Evolutionary conservation across 352 stramenopile genomes (phyloP).

Genomic region (Phytophthora sojae): DNA sequence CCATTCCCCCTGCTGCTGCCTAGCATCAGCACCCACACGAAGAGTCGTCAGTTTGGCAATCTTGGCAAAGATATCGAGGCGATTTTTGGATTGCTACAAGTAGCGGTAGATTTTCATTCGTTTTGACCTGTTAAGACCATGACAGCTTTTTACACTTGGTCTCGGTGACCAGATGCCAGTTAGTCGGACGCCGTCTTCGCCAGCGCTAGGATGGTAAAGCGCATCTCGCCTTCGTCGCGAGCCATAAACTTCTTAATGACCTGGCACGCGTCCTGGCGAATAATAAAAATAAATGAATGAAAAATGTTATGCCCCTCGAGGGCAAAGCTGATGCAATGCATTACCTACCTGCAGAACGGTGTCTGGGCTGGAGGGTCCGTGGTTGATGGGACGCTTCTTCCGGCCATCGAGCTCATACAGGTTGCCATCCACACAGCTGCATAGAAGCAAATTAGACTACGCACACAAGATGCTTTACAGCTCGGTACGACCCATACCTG

Average conservation of each 20-base stretch:
- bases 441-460: background rate
- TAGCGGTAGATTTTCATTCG: slow-evolving; percentile 12
- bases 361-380: slow-evolving; percentile 87
- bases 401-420: slow-evolving; percentile 97
- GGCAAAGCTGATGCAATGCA: no score
- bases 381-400: slow-evolving; percentile 95
- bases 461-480: background rate
- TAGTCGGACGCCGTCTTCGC: slow-evolving; percentile 68
- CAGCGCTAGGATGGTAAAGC: slow-evolving; percentile 95
- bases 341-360: slow-evolving; percentile 72
- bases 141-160: slow-evolving; percentile 15
- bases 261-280: slow-evolving; percentile 78
- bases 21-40: slow-evolving; percentile 10
- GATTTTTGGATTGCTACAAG: background rate
- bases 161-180: background rate
- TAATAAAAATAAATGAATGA: background rate
- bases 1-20: background rate
- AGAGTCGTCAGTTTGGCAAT: slow-evolving; percentile 22
- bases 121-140: slow-evolving; percentile 1
- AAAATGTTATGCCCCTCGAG: background rate
- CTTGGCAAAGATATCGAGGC: background rate
- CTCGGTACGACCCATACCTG: slow-evolving; percentile 46
- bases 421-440: slow-evolving; percentile 87
- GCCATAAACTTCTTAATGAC: slow-evolving; percentile 96
- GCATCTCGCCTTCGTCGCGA: slow-evolving; percentile 93